A percentile compares a stretch with the other conserved stretches of the same genome.
These are phyloP conservation scores for Ceratobasidium sp. DNA, from an alignment of 1,284 basidiomycete species.

Conservation along the genomic window DNA sequence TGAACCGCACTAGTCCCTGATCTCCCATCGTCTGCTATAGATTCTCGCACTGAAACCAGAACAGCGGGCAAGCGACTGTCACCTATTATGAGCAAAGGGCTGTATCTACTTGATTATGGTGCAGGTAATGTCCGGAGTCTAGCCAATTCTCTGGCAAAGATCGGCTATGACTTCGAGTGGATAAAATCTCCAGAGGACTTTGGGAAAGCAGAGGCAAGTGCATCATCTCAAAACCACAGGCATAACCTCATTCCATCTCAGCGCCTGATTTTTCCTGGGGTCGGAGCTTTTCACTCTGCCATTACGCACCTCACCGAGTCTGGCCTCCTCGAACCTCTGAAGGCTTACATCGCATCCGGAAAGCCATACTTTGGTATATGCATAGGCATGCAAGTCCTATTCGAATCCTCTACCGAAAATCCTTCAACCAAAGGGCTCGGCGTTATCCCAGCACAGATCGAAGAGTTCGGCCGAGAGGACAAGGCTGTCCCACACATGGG, in stretches of 20 bases:
- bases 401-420: constrained; percentile 82
- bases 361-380: constrained; percentile 98
- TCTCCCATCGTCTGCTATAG: background rate
- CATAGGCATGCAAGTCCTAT: constrained; percentile 97
- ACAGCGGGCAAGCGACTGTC: too few species aligned
- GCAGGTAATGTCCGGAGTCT: constrained; percentile 94
- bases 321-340: constrained; percentile 82
- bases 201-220: constrained; percentile 84
- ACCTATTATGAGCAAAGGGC: constrained; percentile 48
- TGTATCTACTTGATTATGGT: constrained; percentile 94
- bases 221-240: background rate
- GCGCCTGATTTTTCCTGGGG: constrained; percentile 98
- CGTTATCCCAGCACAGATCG: constrained; percentile 72
- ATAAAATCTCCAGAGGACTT: constrained; percentile 87
- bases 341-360: constrained; percentile 84
- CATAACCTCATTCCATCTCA: constrained; percentile 49
- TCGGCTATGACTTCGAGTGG: constrained; percentile 93
- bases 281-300: constrained; percentile 92
- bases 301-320: constrained; percentile 76
- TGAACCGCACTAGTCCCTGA: background rate
- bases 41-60: too few species aligned
- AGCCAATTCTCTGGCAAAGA: constrained; percentile 88
- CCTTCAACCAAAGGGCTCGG: constrained; percentile 67
- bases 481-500: constrained; percentile 99
- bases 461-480: constrained; percentile 63